Base-by-base conservation (phyloP, 306 rosid species). In the Trichosanthes truncata region DNA sequence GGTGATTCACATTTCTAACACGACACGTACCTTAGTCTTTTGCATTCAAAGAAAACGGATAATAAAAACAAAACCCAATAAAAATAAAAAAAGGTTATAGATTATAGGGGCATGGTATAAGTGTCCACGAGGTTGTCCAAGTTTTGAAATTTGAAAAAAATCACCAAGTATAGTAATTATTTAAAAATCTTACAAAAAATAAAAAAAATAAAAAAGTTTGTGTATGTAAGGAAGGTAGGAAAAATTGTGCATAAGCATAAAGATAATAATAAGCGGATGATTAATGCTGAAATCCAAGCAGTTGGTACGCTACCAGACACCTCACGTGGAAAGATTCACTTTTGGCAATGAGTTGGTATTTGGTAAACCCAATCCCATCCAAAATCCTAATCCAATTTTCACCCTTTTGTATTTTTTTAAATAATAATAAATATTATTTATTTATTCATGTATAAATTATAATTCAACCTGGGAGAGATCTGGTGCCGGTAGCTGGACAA, bases 221-320 rank as follows among this genome's bases (percentile, higher is more conserved):
- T 18, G 29, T 14, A 35, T 65, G 26, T 7, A 45, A 67, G 51
- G 74, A 45, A 31, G 74, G 51, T 69, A 21, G 46, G 4, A 60
- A 25, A 60, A 6, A 3, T 25, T 25, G 7, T 6, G 35, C 9
- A 68, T 68, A 68, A 66, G 62, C 31, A 65, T 41, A 72, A n/a
- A 25, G 35, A 72, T 72, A 72, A 72, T 74, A 74, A 74, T 74
- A 74, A 74, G 62, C 31, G 62, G 40, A 53, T 53, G 78, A 74
- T 74, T 74, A 74, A 74, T 74, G 63, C 63, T 74, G 78, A 74
- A 74, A 74, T 74, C 78, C 78, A 74, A 74, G 78, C 63, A 51
- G 78, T 74, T 74, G 78, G 78, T 74, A 51, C 63, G 78, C 78
- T 74, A 74, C 78, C 78, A 52, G 78, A 74, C 78, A 74, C 46